phyloP scores from a whole-genome alignment of 164 flowering plant species.

The Litsea cubeba region DNA sequence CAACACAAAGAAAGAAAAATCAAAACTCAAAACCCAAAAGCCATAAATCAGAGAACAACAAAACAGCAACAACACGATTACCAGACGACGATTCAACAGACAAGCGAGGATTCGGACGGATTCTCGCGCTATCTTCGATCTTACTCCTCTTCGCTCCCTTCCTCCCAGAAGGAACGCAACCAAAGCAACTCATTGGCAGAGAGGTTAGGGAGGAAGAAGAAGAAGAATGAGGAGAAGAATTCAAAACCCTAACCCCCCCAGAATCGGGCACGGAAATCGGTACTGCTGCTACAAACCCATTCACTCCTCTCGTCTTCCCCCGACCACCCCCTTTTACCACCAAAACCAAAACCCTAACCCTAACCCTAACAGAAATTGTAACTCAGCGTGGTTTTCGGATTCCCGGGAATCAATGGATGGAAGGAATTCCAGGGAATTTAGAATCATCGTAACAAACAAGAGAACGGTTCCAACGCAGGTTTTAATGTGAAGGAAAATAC shows the following conservation, averaged over 20 bases:
- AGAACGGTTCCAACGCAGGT: too few relatives aligned
- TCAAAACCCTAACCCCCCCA: neutral
- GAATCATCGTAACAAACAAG: too few relatives aligned
- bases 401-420: too few relatives aligned
- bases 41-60: too few relatives aligned
- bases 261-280: neutral
- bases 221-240: neutral
- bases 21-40: too few relatives aligned
- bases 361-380: neutral
- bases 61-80: neutral
- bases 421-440: too few relatives aligned
- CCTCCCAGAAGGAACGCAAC: neutral
- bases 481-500: too few relatives aligned
- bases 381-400: too few relatives aligned
- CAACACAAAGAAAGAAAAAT: too few relatives aligned
- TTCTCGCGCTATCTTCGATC: neutral
- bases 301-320: neutral
- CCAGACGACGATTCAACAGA: constrained; percentile 11
- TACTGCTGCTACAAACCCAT: neutral
- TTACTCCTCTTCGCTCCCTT: neutral
- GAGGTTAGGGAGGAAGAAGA: too few relatives aligned
- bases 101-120: constrained; percentile 6
- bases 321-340: neutral
- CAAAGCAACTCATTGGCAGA: neutral
- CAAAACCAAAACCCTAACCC: neutral